phyloP scores from a whole-genome alignment of 1,139 yeast species.

The Pneumocystis canis region DNA sequence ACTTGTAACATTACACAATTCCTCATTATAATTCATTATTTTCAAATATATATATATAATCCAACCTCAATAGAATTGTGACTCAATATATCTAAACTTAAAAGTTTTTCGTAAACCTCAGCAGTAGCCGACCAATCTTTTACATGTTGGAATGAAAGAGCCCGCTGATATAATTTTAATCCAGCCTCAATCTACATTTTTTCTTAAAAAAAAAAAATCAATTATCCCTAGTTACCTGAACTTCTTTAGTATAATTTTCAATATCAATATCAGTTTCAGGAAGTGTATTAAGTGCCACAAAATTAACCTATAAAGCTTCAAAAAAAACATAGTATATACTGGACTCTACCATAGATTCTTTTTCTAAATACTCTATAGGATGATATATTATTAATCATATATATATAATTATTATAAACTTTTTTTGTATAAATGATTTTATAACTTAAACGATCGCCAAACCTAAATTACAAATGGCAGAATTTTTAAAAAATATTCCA shows the following conservation, averaged over 20 bases:
- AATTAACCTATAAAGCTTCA: conserved; percentile 37
- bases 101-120: conserved; percentile 43
- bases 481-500: background rate
- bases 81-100: conserved; percentile 50
- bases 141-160: conserved; percentile 45
- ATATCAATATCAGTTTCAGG: conserved; percentile 61
- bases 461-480: background rate
- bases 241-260: conserved; percentile 79
- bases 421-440: background rate
- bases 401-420: background rate
- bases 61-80: conserved; percentile 18
- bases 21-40: conserved; percentile 14
- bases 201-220: background rate
- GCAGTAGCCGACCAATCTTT: conserved; percentile 38
- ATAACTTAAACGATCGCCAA: background rate
- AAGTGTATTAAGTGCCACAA: conserved; percentile 62
- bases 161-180: conserved; percentile 56
- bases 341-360: background rate
- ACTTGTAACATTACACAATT: conserved; percentile 28
- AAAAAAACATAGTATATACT: background rate
- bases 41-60: background rate
- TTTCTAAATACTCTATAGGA: background rate
- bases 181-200: conserved; percentile 62
- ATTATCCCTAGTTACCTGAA: conserved; percentile 28
- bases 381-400: background rate